Base-by-base conservation (phyloP, 805 yeast genomes). In the Wickerhamiella parazyma region DNA sequence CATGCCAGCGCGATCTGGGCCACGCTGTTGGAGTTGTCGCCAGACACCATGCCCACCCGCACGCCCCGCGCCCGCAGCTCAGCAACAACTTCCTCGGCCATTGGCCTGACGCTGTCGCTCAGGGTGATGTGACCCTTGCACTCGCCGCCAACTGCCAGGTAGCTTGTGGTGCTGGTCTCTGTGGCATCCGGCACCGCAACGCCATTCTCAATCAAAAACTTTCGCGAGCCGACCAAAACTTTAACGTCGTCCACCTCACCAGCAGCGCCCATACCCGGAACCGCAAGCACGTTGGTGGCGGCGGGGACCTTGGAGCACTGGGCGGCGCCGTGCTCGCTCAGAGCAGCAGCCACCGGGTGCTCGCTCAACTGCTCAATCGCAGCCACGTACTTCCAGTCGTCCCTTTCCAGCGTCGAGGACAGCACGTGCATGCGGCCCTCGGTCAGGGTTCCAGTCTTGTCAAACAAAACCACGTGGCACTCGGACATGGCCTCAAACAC, bases 381-480 rank as follows among this genome's bases (percentile, higher is more conserved):
- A 3, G 78, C 73, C 18, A 78, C 60, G 5, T 75, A 52, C 4
- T 65, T 59, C 80, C 87, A 75, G 56, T 68, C 69, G 51, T 57
- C 46, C n/a, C 45, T 42, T 6, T 49, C 49, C 3, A 52, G 41
- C 4, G 48, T 38, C 4, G 49, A 38, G 16, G 51, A 33, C 11
- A 55, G 53, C 2, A 72, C 72, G 2, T 54, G 61, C 91, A 91
- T 81, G 35, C 72, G 66, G 11, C 98, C 98, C 0, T 79, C 67
- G 0, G 99, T 93, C 36, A 91, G 66, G 0, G 98, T 91, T 2
- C 98, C 98, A 0, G 99, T 91, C 62, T 91, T 91, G 63, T 91
- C 98, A 59, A 91, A 89, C 24, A 91, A 67, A 21, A 85, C 74
- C 10, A 74, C 69, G 49, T 76, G 71, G 33, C 84, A 67, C 16